A percentile compares a stretch with the other conserved stretches of the same genome.
These are phyloP conservation scores for Ustilago shanxiensis DNA, from an alignment of 1,284 basidiomycete genomes.

Conservation along the genomic window DNA sequence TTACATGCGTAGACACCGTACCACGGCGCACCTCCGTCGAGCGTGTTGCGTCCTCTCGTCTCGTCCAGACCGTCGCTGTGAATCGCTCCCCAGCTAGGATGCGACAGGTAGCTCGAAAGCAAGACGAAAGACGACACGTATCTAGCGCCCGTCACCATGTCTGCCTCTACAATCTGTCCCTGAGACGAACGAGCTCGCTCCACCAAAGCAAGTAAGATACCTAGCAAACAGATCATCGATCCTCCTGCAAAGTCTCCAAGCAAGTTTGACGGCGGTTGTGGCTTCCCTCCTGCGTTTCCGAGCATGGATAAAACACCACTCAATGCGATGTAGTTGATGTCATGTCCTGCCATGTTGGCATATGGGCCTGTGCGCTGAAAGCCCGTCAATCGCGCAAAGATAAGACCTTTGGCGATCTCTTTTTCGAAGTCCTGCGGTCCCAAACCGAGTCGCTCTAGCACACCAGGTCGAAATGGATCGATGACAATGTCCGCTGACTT, in stretches of 20 bases:
- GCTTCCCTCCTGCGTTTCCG: constrained; percentile 73
- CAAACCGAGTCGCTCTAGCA: constrained; percentile 81
- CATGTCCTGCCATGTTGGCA: constrained; percentile 74
- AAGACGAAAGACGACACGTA: constrained; percentile 82
- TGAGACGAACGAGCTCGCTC: constrained; percentile 76
- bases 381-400: constrained; percentile 70
- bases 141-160: constrained; percentile 85
- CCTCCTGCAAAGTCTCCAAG: constrained; percentile 87
- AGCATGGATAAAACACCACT: constrained; percentile 78
- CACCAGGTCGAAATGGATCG: constrained; percentile 85
- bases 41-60: constrained; percentile 72
- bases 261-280: constrained; percentile 81
- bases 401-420: constrained; percentile 72
- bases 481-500: constrained; percentile 81
- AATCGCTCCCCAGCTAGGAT: constrained; percentile 70
- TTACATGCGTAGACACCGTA: constrained; percentile 81
- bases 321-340: constrained; percentile 87
- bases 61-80: constrained; percentile 72
- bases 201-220: constrained; percentile 81
- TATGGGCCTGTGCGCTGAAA: constrained; percentile 67
- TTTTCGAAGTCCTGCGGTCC: constrained; percentile 79
- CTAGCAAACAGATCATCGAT: constrained; percentile 79
- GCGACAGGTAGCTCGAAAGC: constrained; percentile 71
- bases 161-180: constrained; percentile 81
- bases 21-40: constrained; percentile 84